Conservation (phyloP, 441 rosid genomes). For the Euphorbia schlechtendalii region DNA sequence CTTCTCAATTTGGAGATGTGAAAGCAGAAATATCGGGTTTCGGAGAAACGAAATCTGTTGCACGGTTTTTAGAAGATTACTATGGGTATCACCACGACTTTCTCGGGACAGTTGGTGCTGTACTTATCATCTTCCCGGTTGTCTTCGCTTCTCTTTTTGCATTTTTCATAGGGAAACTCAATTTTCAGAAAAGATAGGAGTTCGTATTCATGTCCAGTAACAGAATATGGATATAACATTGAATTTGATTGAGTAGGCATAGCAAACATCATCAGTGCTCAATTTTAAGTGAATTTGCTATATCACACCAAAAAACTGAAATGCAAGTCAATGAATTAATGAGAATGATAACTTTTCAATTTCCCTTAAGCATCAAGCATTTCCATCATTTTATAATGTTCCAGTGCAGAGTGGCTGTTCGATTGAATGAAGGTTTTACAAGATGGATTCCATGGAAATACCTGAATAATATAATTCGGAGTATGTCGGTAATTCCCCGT, state of each 20-base stretch:
- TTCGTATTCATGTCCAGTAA: background rate
- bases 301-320: too few relatives aligned
- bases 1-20: conserved; percentile 53
- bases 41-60: conserved; percentile 39
- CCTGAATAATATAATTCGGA: too few relatives aligned
- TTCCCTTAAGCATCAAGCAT: too few relatives aligned
- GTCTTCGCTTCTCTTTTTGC: conserved; percentile 48
- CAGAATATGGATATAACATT: background rate
- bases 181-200: conserved; percentile 49
- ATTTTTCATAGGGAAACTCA: conserved; percentile 40
- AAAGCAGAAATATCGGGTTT: conserved; percentile 34
- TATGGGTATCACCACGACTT: conserved; percentile 36
- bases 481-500: too few relatives aligned
- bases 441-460: too few relatives aligned
- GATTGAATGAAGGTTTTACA: too few relatives aligned
- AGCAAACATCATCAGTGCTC: background rate
- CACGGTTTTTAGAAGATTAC: conserved; percentile 42
- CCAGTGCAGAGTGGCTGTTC: too few relatives aligned
- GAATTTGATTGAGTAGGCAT: background rate
- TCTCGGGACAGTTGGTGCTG: conserved; percentile 28
- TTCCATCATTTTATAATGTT: too few relatives aligned
- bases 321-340: too few relatives aligned
- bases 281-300: background rate
- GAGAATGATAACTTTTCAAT: too few relatives aligned
- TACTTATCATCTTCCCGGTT: conserved; percentile 43